Evolutionary conservation across 1,284 basidiomycete genomes (phyloP).

Genomic region (Cryptococcus floricola): DNA sequence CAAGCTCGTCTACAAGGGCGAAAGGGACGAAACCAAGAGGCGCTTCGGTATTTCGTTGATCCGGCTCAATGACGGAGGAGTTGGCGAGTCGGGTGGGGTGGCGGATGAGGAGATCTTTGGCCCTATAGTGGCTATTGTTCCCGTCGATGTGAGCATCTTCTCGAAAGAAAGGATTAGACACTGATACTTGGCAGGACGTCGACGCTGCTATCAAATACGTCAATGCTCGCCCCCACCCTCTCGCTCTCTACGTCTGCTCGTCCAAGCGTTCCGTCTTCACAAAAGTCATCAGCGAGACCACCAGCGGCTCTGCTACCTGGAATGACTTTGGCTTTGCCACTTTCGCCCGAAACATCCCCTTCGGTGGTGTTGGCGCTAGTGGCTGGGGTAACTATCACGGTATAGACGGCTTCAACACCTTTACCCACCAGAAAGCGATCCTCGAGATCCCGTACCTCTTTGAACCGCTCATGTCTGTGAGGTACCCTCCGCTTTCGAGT

Average conservation of each 20-base stretch:
- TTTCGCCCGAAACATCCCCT: constrained; percentile 33
- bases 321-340: constrained; percentile 44
- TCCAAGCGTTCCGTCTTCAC: constrained; percentile 30
- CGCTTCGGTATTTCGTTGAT: constrained; percentile 49
- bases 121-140: constrained; percentile 69
- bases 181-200: constrained; percentile 49
- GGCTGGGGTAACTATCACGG: constrained; percentile 48
- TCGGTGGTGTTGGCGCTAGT: constrained; percentile 48
- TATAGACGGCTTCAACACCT: constrained; percentile 43
- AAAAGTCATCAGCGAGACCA: constrained; percentile 37
- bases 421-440: constrained; percentile 44
- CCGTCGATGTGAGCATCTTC: constrained; percentile 54
- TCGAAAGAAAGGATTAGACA: neutral
- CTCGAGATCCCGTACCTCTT: constrained; percentile 39
- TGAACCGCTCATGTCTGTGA: constrained; percentile 37
- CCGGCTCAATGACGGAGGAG: constrained; percentile 57
- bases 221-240: constrained; percentile 52
- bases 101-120: constrained; percentile 74
- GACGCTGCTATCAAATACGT: constrained; percentile 70
- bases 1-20: constrained; percentile 65
- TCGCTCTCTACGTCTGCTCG: constrained; percentile 48
- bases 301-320: constrained; percentile 44
- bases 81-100: constrained; percentile 57
- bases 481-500: constrained; percentile 36
- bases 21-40: constrained; percentile 55